These are phyloP conservation scores for Pyracantha coccinea DNA, from an alignment of 331 rosid species.

Conservation along the genomic window DNA sequence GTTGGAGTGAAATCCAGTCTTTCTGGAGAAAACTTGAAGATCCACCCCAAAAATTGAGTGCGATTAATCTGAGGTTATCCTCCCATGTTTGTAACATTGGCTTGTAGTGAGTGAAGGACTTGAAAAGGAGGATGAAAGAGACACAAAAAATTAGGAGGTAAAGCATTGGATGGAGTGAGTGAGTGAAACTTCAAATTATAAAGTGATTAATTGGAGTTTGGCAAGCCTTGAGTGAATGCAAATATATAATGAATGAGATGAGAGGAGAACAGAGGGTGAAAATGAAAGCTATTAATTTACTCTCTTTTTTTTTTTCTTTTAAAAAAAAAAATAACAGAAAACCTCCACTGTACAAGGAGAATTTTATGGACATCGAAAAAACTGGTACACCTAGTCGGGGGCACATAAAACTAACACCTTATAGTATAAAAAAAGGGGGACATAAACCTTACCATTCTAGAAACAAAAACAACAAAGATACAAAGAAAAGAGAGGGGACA, in stretches of 20 bases:
- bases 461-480: no score
- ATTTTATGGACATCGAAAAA: no score
- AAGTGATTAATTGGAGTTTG: not conserved
- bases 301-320: no score
- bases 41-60: conserved; percentile 30
- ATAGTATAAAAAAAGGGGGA: no score
- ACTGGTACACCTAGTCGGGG: no score
- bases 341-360: no score
- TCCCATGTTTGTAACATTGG: conserved; percentile 13
- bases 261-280: not conserved
- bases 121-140: conserved; percentile 54
- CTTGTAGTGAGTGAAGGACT: conserved; percentile 41
- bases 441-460: no score
- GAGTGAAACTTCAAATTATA: conserved; percentile 4
- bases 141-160: conserved; percentile 55
- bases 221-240: not conserved
- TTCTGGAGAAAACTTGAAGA: conserved; percentile 22
- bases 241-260: not conserved
- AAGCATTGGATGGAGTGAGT: conserved; percentile 35
- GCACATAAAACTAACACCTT: no score
- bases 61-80: conserved; percentile 20
- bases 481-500: no score
- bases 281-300: no score
- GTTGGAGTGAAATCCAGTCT: conserved; percentile 25
- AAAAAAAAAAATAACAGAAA: no score